Evolutionary conservation across 768 basidiomycete species (phyloP), one percentile per base, ranked within the genome.

Genomic region (Pilatotrama ljubarskyi): DNA sequence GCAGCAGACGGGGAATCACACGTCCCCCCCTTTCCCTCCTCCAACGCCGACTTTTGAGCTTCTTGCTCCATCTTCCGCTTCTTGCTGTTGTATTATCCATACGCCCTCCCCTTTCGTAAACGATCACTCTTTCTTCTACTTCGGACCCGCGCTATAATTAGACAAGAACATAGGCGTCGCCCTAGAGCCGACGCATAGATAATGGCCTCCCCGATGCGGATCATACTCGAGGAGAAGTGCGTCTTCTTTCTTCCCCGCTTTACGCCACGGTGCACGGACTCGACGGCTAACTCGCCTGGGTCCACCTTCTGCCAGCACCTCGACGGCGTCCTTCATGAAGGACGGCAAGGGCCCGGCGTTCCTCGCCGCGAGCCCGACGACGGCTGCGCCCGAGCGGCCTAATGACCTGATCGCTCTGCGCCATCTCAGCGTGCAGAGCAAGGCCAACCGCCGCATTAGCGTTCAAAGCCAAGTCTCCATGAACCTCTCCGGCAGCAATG

Each of bases 171-270:
- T 47, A 24, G 20, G 29, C 26, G 41, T 54, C 41, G 26, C 29
- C 13, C 41, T 14, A 43, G 41, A 54, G 52, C 52, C 52, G 52
- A 54, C 52, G 52, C 52, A 41, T 54, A 43, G 36, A 36, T 43
- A 54, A 43, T 54, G 52, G 42, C 52, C 11, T 36, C 41, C 41
- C 52, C 52, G 52, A 54, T 43, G 41, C 52, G 52, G 52, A 54
- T 54, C 52, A 29, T 18, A 41, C 41, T 54, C 13, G 52, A 54
- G 52, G 52, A 54, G 14, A 43, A 43, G 52, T 54, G 18, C 13
- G 46, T 22, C 36, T 54, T 32, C 42, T 43, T 42, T 20, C 51
- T 32, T 53, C 40, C 40, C 40, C 13, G 25, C 13, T 29, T 35
- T 41, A 43, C 29, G 52, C 51, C 42, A 18, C 41, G 18, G 42